Conservation (phyloP, 805 yeast genomes). For the Yamadazyma philogaea region DNA sequence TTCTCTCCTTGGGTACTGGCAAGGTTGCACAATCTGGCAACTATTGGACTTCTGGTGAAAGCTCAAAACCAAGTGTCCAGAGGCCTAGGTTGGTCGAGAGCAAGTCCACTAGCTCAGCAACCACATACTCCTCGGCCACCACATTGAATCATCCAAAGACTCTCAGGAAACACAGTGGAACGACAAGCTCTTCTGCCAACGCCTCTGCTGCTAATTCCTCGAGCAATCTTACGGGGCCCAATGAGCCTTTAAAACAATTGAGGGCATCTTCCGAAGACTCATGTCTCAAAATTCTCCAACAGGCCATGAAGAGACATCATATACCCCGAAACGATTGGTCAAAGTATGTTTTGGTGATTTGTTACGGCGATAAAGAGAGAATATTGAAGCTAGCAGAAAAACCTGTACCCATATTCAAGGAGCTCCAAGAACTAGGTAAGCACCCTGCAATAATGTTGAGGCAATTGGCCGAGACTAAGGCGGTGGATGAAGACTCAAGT, state of each 20-base stretch:
- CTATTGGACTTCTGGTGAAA: neutral
- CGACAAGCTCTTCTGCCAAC: conserved; percentile 7
- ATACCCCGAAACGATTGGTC: conserved; percentile 79
- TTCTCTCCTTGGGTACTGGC: conserved; percentile 42
- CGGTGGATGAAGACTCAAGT: conserved; percentile 23
- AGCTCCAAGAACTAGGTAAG: conserved; percentile 76
- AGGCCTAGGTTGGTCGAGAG: conserved; percentile 26
- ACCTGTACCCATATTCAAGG: conserved; percentile 84
- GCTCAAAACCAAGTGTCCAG: conserved; percentile 7
- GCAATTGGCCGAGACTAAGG: conserved; percentile 54
- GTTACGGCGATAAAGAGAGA: conserved; percentile 88
- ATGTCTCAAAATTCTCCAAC: conserved; percentile 80
- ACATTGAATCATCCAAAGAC: conserved; percentile 6
- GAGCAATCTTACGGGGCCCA: conserved; percentile 6
- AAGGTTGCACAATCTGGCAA: conserved; percentile 23
- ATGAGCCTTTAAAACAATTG: conserved; percentile 77
- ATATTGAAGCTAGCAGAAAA: conserved; percentile 79
- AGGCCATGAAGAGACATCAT: conserved; percentile 83
- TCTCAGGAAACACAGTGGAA: conserved; percentile 14
- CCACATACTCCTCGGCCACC: conserved; percentile 20
- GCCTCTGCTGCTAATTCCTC: conserved; percentile 8
- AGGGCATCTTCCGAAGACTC: conserved; percentile 89
- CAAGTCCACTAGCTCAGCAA: conserved; percentile 21
- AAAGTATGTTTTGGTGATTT: conserved; percentile 82
- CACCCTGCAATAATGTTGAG: conserved; percentile 92